phyloP scores from a whole-genome alignment of 116 monocot genomes.

The Iris pallida region DNA sequence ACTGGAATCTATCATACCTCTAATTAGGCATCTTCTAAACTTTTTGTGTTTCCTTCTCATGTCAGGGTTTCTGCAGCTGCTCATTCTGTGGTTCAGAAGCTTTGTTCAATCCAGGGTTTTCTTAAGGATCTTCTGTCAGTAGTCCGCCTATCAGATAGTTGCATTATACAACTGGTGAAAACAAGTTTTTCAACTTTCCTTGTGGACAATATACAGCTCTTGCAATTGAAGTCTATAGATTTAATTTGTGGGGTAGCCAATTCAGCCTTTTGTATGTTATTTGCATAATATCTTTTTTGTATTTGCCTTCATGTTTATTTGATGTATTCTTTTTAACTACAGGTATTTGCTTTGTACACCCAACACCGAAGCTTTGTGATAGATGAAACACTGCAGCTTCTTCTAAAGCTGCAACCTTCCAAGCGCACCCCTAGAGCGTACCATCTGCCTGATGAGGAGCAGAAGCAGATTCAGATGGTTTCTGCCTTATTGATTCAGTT shows the following conservation, averaged over 20 bases:
- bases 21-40: conserved; percentile 2
- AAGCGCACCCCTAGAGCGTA: conserved; percentile 76
- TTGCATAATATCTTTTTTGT: not conserved
- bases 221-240: conserved; percentile 91
- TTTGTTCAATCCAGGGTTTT: conserved; percentile 75
- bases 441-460: conserved; percentile 92
- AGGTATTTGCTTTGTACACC: conserved; percentile 82
- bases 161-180: conserved; percentile 85
- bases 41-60: conserved; percentile 17
- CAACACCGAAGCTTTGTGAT: conserved; percentile 84
- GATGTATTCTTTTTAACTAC: conserved; percentile 6
- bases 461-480: conserved; percentile 98
- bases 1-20: not conserved
- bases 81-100: conserved; percentile 70
- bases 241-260: conserved; percentile 70
- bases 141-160: conserved; percentile 84
- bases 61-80: conserved; percentile 66
- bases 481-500: conserved; percentile 91
- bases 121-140: conserved; percentile 78
- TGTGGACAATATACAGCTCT: conserved; percentile 88
- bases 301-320: not conserved
- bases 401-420: conserved; percentile 81
- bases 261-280: conserved; percentile 3
- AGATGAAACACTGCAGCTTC: conserved; percentile 89
- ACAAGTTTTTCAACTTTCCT: conserved; percentile 88